phyloP scores from a whole-genome alignment of 2,329 filamentous ascomycete genomes.

The Neoscytalidium dimidiatum region DNA sequence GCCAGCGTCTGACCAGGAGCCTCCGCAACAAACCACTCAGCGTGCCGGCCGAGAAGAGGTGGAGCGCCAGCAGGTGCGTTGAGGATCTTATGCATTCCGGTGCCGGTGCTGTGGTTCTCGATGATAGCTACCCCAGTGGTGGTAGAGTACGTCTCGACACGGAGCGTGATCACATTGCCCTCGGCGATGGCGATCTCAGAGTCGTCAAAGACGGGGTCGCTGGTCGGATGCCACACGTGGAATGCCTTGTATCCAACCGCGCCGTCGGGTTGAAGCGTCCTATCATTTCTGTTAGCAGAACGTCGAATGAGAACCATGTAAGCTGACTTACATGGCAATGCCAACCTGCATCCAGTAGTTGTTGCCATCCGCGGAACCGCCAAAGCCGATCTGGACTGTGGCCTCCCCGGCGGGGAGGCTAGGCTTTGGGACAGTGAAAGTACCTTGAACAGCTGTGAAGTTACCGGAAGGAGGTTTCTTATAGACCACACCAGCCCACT shows the following conservation, averaged over 20 bases:
- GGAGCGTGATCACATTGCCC: conserved; percentile 49
- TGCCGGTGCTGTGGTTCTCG: conserved; percentile 55
- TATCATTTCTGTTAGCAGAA: no score
- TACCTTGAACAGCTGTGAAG: conserved; percentile 55
- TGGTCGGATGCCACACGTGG: conserved; percentile 46
- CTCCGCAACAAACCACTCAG: conserved; percentile 22
- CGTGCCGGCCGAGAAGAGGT: conserved; percentile 19
- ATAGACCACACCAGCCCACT: conserved; percentile 63
- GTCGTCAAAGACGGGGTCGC: conserved; percentile 54
- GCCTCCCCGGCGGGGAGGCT: conserved; percentile 32
- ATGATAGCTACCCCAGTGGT: conserved; percentile 50
- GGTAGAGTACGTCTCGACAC: conserved; percentile 40
- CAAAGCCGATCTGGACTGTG: background rate
- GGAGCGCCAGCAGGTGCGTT: conserved; percentile 20
- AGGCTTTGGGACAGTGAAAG: conserved; percentile 56
- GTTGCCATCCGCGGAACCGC: conserved; percentile 42
- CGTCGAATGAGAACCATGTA: no score
- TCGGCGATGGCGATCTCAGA: conserved; percentile 30
- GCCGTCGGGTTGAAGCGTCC: background rate
- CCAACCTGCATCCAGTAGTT: background rate
- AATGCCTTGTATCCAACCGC: background rate
- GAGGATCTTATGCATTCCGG: conserved; percentile 56
- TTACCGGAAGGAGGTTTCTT: conserved; percentile 40
- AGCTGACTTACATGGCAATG: background rate
- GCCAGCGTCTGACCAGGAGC: conserved; percentile 7